phyloP scores from a whole-genome alignment of 495 filamentous ascomycete genomes.

The Copromyces sp. region DNA sequence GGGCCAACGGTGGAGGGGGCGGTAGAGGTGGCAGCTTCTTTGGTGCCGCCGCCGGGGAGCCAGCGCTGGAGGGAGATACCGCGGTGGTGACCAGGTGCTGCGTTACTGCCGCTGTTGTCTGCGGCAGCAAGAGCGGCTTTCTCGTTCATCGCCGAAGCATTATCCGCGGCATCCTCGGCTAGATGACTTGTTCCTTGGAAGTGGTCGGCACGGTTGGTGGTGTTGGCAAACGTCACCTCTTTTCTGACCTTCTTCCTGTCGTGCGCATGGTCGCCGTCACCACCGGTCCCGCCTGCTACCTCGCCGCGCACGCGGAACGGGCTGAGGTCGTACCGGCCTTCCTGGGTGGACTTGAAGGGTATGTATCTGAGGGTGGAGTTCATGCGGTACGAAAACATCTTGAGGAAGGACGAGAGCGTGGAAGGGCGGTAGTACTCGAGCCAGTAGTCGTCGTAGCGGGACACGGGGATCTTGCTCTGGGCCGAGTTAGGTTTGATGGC shows the following conservation, averaged over 20 bases:
- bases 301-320: conserved; percentile 68
- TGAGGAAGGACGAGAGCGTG: conserved; percentile 72
- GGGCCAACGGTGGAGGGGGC: conserved; percentile 44
- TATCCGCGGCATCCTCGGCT: conserved; percentile 25
- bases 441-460: conserved; percentile 90
- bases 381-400: conserved; percentile 83
- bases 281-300: conserved; percentile 17
- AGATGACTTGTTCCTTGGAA: background rate
- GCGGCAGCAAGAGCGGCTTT: conserved; percentile 16
- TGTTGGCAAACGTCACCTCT: conserved; percentile 47
- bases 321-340: conserved; percentile 67
- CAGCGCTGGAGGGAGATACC: conserved; percentile 42
- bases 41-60: conserved; percentile 32
- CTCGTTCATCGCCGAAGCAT: conserved; percentile 25
- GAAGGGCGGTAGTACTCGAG: conserved; percentile 92
- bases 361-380: conserved; percentile 77
- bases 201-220: conserved; percentile 24
- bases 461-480: conserved; percentile 45
- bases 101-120: background rate
- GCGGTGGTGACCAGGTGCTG: conserved; percentile 7
- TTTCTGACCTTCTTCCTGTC: conserved; percentile 47
- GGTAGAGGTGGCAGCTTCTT: conserved; percentile 17
- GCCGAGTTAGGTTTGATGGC: conserved; percentile 24
- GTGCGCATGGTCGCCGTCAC: conserved; percentile 25
- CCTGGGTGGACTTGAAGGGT: conserved; percentile 58